Base-by-base conservation (phyloP, 169 alveolate species). In the Eimeria acervulina region DNA sequence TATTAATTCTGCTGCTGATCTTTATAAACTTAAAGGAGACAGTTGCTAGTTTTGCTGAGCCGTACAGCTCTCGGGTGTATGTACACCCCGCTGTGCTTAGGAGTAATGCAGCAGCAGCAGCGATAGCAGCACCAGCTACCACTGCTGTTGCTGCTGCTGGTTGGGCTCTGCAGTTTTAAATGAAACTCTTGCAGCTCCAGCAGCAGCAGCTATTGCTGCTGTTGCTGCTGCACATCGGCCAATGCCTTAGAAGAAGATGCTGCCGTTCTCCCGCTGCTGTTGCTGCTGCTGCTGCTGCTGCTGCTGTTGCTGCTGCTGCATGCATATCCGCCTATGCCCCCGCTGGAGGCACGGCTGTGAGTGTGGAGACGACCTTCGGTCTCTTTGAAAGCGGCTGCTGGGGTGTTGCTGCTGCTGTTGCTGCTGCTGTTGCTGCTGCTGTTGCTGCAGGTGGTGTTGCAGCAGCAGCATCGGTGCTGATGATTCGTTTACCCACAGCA, bases 201-300 rank as follows among this genome's bases (percentile, higher is more conserved):
- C 55, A 47, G 55, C 55, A 47, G 55, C 55, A 47, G 19, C 55
- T 47, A 12, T 12, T 47, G 55, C 12, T 47, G 55, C 55, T 47
- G 55, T 12, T 47, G 55, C 55, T 47, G 55, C 55, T 47, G 55
- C 12, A 47, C 5, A 47, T 5, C 55, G 55, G 55, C 55, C 12
- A 12, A 47, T 47, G 55, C 12, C 55, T 47, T 12, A 47, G 55
- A 5, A 47, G 55, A 5, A 47, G 55, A 47, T 47, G 55, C 55
- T 7, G 55, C 12, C 55, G 55, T 47, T 47, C 55, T 5, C 12
- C 55, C 55, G 55, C 12, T 47, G 55, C 55, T 47, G 55, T 47
- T 47, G 55, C 55, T 47, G 55, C 85, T 74, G 85, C 55, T 40
- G 90, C 72, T 51, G 90, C 44, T 44, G 90, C 72, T 81, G 90